A percentile compares a stretch with the other conserved stretches of the same genome.
Conservation (phyloP, 2,329 filamentous ascomycete species). For the Colletotrichum tabaci region DNA sequence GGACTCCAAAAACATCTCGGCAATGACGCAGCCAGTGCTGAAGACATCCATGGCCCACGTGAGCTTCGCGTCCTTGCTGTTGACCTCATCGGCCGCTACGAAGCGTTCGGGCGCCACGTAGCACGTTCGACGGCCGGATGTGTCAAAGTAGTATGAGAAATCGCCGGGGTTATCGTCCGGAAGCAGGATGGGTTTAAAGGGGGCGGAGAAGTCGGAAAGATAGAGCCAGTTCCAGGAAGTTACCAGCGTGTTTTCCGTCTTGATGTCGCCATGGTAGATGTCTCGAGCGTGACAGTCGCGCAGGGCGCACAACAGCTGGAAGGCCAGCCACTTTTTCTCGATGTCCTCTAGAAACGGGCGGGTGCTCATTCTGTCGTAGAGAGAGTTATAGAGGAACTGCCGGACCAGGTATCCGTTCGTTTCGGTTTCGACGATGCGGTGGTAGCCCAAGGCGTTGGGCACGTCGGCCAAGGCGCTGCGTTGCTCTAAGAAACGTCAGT, state of each 20-base stretch:
- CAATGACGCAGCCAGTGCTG: constrained; percentile 96
- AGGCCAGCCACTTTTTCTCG: constrained; percentile 98
- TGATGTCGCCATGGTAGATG: constrained; percentile 97
- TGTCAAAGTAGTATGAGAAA: constrained; percentile 98
- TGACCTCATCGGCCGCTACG: constrained; percentile 77
- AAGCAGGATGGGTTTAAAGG: constrained; percentile 93
- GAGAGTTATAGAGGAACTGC: constrained; percentile 95
- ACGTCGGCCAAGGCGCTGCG: constrained; percentile 84
- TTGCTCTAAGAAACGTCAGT: constrained; percentile 72
- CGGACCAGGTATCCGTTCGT: constrained; percentile 93
- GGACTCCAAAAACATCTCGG: constrained; percentile 93
- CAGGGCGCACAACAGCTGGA: constrained; percentile 92
- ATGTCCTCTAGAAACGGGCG: constrained; percentile 97
- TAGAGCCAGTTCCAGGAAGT: constrained; percentile 99
- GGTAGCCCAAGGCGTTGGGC: constrained; percentile 91
- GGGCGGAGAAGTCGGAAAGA: constrained; percentile 95
- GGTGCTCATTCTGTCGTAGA: constrained; percentile 97
- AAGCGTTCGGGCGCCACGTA: constrained; percentile 97
- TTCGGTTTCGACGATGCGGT: constrained; percentile 91
- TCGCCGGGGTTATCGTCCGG: constrained; percentile 98
- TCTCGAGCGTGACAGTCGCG: constrained; percentile 92
- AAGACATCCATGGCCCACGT: constrained; percentile 99
- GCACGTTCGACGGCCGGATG: constrained; percentile 90
- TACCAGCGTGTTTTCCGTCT: constrained; percentile 96
- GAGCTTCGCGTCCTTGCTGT: constrained; percentile 72